Conservation (phyloP, 108 stramenopile genomes). For the Nitzschia sp. region DNA sequence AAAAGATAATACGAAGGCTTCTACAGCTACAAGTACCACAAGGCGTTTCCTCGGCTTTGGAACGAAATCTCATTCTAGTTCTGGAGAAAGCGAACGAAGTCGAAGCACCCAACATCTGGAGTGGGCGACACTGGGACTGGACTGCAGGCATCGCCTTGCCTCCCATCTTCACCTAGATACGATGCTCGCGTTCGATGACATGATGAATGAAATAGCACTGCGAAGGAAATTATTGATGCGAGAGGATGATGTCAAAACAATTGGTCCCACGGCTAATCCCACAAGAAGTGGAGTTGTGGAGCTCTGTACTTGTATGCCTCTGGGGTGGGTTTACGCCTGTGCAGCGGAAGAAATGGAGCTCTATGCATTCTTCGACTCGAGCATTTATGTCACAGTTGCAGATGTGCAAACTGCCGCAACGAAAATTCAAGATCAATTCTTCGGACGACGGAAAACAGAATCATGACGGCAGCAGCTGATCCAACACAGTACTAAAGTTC, state of each 20-base stretch:
- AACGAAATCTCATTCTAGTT: background rate
- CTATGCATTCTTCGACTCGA: constrained; percentile 67
- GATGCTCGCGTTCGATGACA: constrained; percentile 70
- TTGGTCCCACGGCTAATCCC: background rate
- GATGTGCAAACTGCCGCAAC: constrained; percentile 65
- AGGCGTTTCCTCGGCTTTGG: constrained; percentile 22
- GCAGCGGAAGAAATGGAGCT: constrained; percentile 50
- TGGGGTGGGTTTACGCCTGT: constrained; percentile 68
- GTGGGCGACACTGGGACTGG: constrained; percentile 43
- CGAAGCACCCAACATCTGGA: constrained; percentile 36
- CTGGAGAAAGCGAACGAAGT: constrained; percentile 10
- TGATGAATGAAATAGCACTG: constrained; percentile 59
- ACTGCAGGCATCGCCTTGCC: constrained; percentile 68
- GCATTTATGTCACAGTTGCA: constrained; percentile 60
- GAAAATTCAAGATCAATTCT: constrained; percentile 37
- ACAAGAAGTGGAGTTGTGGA: constrained; percentile 29
- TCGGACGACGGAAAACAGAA: background rate
- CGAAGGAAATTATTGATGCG: background rate
- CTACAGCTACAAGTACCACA: background rate
- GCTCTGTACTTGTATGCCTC: constrained; percentile 62
- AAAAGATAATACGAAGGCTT: constrained; percentile 22
- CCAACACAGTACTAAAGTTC: too few relatives aligned
- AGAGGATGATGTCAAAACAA: background rate
- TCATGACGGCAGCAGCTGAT: too few relatives aligned
- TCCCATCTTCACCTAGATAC: constrained; percentile 63